Evolutionary conservation across 148 eudicot genomes (phyloP).

Genomic region (Amaranthus palmeri): DNA sequence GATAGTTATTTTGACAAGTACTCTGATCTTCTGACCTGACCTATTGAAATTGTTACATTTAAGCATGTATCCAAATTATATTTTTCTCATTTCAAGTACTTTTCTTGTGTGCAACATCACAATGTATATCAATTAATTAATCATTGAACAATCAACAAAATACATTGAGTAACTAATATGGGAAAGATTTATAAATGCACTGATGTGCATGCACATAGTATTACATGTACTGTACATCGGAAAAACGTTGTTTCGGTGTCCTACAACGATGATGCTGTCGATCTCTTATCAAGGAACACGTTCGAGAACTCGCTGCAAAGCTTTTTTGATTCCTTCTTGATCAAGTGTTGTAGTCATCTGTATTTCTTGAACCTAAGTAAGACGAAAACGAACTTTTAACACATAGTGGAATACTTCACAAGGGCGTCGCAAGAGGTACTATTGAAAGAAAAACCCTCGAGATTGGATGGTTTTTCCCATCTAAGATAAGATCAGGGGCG

Average conservation of each 20-base stretch:
- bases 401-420: neutral
- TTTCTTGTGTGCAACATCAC: neutral
- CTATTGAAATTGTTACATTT: no score
- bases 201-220: conserved; percentile 6
- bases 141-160: neutral
- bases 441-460: no score
- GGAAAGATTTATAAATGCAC: neutral
- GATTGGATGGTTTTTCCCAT: no score
- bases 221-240: conserved; percentile 16
- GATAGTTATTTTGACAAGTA: no score
- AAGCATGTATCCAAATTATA: no score
- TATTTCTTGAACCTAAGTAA: conserved; percentile 83
- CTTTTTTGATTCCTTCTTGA: conserved; percentile 88
- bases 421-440: no score
- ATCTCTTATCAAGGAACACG: conserved; percentile 56
- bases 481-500: no score
- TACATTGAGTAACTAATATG: neutral
- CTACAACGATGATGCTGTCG: neutral
- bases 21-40: no score
- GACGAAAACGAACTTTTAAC: neutral
- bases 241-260: neutral
- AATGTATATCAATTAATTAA: neutral
- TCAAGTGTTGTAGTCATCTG: conserved; percentile 77
- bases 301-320: conserved; percentile 72
- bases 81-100: no score